These are phyloP conservation scores for Paradendryphiella salina DNA, from an alignment of 2,329 filamentous ascomycete species.

Conservation along the genomic window DNA sequence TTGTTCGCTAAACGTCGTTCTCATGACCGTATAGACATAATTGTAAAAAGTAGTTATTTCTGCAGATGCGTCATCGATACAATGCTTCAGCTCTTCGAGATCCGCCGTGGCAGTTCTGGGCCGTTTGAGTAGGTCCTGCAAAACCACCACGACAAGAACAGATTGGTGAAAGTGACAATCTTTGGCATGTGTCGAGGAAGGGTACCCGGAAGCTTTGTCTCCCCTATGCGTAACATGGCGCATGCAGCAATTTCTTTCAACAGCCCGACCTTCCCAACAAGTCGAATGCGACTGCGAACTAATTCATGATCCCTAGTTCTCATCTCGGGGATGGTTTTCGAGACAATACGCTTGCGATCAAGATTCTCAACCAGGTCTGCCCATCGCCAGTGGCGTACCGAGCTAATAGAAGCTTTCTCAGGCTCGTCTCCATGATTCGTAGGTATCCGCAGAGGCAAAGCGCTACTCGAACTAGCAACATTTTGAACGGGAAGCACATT, in stretches of 20 bases:
- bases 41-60: slow-evolving; percentile 31
- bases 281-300: slow-evolving; percentile 26
- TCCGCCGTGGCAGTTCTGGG: slow-evolving; percentile 9
- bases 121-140: slow-evolving; percentile 25
- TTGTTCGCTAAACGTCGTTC: slow-evolving; percentile 31
- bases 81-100: slow-evolving; percentile 23
- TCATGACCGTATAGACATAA: slow-evolving; percentile 30
- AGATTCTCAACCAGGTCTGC: slow-evolving; percentile 40
- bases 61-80: slow-evolving; percentile 13
- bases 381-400: slow-evolving; percentile 42
- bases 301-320: slow-evolving; percentile 21
- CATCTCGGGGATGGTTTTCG: slow-evolving; percentile 48
- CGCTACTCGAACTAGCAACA: neutral
- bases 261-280: slow-evolving; percentile 25
- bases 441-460: neutral
- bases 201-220: slow-evolving; percentile 31
- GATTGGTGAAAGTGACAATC: slow-evolving; percentile 29
- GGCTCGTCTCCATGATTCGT: slow-evolving; percentile 20
- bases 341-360: slow-evolving; percentile 52
- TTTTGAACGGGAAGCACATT: too few species aligned
- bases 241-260: slow-evolving; percentile 32
- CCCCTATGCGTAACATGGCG: slow-evolving; percentile 28
- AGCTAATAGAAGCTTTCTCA: slow-evolving; percentile 32
- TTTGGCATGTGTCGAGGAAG: slow-evolving; percentile 31
- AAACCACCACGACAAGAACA: slow-evolving; percentile 46